These are phyloP conservation scores for Aureobasidium subglaciale DNA, from an alignment of 2,329 filamentous ascomycete genomes.

Conservation along the genomic window DNA sequence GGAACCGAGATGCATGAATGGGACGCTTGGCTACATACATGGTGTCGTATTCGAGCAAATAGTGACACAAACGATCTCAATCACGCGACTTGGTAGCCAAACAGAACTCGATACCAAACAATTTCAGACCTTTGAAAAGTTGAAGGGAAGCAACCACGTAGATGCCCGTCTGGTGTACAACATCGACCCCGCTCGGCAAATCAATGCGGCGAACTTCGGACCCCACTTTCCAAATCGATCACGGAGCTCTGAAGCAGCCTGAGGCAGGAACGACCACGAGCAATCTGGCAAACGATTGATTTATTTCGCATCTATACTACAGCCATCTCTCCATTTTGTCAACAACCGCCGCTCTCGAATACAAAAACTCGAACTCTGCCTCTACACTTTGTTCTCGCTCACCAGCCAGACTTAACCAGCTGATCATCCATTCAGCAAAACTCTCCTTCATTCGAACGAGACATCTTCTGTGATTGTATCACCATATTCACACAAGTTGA, in stretches of 20 bases:
- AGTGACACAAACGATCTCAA: background rate
- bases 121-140: background rate
- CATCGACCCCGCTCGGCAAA: conserved; percentile 11
- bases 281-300: background rate
- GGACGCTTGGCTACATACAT: conserved; percentile 6
- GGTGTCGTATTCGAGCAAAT: background rate
- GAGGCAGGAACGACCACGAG: background rate
- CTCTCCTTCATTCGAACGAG: background rate
- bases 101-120: background rate
- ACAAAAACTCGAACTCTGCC: too few species aligned
- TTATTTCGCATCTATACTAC: background rate
- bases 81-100: background rate
- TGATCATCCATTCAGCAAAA: background rate
- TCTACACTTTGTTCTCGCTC: background rate
- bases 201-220: background rate
- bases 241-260: background rate
- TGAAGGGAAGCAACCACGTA: background rate
- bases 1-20: background rate
- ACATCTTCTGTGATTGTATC: background rate
- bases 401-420: background rate
- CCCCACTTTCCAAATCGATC: conserved; percentile 1
- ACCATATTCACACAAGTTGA: background rate
- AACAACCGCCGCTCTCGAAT: background rate
- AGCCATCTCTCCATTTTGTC: background rate
- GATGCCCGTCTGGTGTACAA: background rate